Conservation (phyloP, 2,329 filamentous ascomycete genomes). For the Furcasterigmium sp. region DNA sequence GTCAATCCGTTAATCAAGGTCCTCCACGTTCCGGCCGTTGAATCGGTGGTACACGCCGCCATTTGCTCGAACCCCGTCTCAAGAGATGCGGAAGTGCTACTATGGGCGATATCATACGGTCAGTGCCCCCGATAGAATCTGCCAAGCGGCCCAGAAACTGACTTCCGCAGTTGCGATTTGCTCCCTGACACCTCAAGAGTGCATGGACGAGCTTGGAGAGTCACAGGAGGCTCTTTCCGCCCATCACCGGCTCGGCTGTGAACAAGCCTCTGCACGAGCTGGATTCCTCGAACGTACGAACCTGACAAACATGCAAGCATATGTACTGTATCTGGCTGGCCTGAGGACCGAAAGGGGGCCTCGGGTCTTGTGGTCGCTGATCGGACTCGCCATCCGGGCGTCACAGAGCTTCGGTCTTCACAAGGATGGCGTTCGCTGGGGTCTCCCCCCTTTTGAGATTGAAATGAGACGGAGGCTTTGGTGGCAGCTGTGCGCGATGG, state of each 20-base stretch:
- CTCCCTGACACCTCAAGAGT: neutral
- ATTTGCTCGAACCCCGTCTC: neutral
- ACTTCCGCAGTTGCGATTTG: neutral
- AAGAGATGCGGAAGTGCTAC: neutral
- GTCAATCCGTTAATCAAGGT: constrained; percentile 2
- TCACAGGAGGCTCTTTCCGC: neutral
- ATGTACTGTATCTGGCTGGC: neutral
- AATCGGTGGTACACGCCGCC: neutral
- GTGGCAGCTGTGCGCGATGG: constrained; percentile 1
- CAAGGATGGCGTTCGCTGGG: neutral
- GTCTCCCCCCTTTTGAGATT: neutral
- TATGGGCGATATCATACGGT: constrained; percentile 1
- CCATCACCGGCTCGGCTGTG: neutral
- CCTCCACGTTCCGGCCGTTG: neutral
- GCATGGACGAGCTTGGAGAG: neutral
- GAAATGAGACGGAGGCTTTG: constrained; percentile 2
- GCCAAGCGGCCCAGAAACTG: neutral
- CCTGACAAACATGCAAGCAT: constrained; percentile 1
- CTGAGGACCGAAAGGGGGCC: neutral
- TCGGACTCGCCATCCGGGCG: neutral
- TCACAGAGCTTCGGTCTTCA: neutral
- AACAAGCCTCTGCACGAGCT: neutral
- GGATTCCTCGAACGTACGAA: neutral
- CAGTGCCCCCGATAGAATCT: neutral
- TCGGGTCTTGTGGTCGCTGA: neutral